Conservation (phyloP, 2,329 filamentous ascomycete species). For the Emmonsiellopsis sp. region DNA sequence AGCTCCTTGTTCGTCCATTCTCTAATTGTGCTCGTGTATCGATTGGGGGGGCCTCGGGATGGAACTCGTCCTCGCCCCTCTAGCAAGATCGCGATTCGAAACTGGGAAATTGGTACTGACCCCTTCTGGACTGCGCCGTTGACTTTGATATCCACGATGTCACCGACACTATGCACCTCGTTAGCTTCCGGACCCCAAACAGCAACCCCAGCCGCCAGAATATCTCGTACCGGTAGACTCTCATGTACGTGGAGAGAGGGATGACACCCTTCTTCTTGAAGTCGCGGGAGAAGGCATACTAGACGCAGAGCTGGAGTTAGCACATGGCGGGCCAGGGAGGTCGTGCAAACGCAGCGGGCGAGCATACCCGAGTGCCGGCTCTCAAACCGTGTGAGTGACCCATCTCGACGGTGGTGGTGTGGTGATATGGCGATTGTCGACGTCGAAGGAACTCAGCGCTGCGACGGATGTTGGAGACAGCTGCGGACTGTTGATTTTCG, state of each 20-base stretch:
- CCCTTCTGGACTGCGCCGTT: slow-evolving; percentile 99
- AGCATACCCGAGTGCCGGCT: slow-evolving; percentile 71
- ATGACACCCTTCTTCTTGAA: slow-evolving; percentile 97
- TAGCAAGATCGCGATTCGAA: neutral
- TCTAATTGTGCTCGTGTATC: neutral
- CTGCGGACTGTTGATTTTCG: slow-evolving; percentile 16
- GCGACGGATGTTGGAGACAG: neutral
- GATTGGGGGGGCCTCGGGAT: neutral
- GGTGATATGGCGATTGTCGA: slow-evolving; percentile 32
- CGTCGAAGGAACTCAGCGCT: slow-evolving; percentile 19
- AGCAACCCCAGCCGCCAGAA: slow-evolving; percentile 7
- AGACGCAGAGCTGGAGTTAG: slow-evolving; percentile 8
- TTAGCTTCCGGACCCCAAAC: slow-evolving; percentile 34
- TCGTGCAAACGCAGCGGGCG: neutral
- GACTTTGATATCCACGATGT: slow-evolving; percentile 97
- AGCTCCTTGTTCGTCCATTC: neutral
- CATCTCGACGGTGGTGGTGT: slow-evolving; percentile 55
- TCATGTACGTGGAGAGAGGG: slow-evolving; percentile 85
- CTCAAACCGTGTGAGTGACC: slow-evolving; percentile 82
- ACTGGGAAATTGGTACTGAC: slow-evolving; percentile 45
- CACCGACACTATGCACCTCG: slow-evolving; percentile 64
- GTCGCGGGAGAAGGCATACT: slow-evolving; percentile 86
- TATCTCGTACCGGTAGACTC: slow-evolving; percentile 68
- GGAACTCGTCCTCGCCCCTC: neutral
- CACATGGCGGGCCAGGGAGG: too few relatives aligned